These are phyloP conservation scores for Fusarium zealandicum DNA, from an alignment of 2,329 filamentous ascomycete species.

Conservation along the genomic window DNA sequence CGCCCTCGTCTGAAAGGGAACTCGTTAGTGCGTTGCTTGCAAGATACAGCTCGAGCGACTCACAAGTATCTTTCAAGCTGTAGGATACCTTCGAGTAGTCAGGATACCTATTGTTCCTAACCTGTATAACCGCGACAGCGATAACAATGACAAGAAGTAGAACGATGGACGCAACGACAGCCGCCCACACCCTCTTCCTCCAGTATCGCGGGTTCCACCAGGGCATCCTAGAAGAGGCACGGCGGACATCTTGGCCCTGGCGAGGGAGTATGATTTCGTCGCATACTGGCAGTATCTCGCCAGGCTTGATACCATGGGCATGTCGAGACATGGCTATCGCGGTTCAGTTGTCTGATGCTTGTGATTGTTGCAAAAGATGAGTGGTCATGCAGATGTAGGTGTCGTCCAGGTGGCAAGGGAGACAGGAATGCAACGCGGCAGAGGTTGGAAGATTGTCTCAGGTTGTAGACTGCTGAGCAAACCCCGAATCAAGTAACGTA, in stretches of 20 bases:
- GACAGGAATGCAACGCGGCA: background rate
- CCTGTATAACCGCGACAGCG: constrained; percentile 52
- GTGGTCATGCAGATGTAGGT: background rate
- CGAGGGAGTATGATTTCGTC: constrained; percentile 41
- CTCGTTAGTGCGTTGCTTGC: background rate
- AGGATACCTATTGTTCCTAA: constrained; percentile 55
- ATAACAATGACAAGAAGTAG: constrained; percentile 59
- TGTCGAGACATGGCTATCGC: constrained; percentile 16
- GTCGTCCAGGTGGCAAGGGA: too few relatives aligned
- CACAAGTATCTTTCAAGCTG: constrained; percentile 57
- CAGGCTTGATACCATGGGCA: constrained; percentile 30
- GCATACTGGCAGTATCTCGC: constrained; percentile 38
- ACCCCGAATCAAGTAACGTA: background rate
- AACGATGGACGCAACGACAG: constrained; percentile 46
- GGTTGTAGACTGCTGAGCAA: background rate
- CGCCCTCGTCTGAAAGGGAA: constrained; percentile 52
- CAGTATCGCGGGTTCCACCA: constrained; percentile 61
- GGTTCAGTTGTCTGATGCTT: background rate
- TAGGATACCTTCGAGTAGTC: constrained; percentile 58
- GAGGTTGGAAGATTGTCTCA: background rate
- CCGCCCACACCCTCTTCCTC: constrained; percentile 60
- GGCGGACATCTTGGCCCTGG: constrained; percentile 29
- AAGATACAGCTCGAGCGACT: constrained; percentile 27
- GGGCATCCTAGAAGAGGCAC: constrained; percentile 40
- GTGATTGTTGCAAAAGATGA: too few relatives aligned